These are phyloP conservation scores for Bryoglossum gracile DNA, from an alignment of 495 filamentous ascomycete species.

Conservation along the genomic window DNA sequence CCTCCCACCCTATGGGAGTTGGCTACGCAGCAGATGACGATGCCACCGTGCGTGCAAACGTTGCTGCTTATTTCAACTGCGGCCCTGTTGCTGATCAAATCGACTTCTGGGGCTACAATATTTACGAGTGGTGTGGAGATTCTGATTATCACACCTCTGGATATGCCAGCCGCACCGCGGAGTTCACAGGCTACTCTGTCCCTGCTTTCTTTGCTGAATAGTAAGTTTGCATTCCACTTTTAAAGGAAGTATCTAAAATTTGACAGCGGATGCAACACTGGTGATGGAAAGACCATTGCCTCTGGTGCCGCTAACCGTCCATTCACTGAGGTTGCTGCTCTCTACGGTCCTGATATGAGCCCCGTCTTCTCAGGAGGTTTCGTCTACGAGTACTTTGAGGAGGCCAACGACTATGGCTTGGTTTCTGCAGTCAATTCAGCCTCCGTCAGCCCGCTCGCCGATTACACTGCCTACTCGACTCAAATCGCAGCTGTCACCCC, in stretches of 20 bases:
- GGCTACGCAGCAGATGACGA: slow-evolving; percentile 65
- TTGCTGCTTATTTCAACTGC: slow-evolving; percentile 65
- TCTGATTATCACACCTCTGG: slow-evolving; percentile 48
- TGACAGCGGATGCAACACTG: slow-evolving; percentile 60
- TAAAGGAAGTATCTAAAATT: too few species aligned
- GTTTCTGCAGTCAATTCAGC: slow-evolving; percentile 45
- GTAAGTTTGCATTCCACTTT: too few species aligned
- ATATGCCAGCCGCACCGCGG: slow-evolving; percentile 49
- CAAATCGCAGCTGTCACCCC: slow-evolving; percentile 53
- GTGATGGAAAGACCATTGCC: too few species aligned
- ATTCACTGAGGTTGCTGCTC: slow-evolving; percentile 55
- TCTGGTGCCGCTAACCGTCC: slow-evolving; percentile 43
- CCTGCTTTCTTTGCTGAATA: slow-evolving; percentile 75
- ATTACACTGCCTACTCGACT: slow-evolving; percentile 56
- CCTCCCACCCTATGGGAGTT: slow-evolving; percentile 57
- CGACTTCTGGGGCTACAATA: slow-evolving; percentile 76
- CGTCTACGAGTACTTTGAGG: slow-evolving; percentile 71
- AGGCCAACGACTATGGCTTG: slow-evolving; percentile 57
- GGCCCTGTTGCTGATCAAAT: slow-evolving; percentile 46
- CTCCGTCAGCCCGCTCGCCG: slow-evolving; percentile 45
- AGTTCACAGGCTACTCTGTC: slow-evolving; percentile 56
- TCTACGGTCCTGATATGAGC: slow-evolving; percentile 57
- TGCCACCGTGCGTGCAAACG: slow-evolving; percentile 42
- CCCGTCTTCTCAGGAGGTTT: slow-evolving; percentile 66
- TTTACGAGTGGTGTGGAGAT: slow-evolving; percentile 64